phyloP scores from a whole-genome alignment of 139 green algal species.

The Nannochloris sp. region DNA sequence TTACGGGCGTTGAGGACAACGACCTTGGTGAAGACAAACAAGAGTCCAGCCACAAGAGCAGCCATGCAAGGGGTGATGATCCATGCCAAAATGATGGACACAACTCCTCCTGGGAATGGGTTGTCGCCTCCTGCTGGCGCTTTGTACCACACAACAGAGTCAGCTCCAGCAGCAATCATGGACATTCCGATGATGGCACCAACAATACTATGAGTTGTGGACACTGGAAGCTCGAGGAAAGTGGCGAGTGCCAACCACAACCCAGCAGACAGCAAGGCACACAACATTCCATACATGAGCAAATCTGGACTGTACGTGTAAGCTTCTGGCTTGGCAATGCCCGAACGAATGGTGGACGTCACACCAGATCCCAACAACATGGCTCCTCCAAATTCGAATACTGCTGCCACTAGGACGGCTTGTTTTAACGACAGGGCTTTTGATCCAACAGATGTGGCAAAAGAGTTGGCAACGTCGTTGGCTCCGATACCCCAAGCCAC shows the following conservation, averaged over 20 bases:
- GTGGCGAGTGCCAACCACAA: slow-evolving; percentile 45
- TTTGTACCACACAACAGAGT: slow-evolving; percentile 10
- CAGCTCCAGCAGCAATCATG: slow-evolving; percentile 11
- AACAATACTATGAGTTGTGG: slow-evolving; percentile 35
- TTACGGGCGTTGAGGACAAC: not conserved
- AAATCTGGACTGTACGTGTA: slow-evolving; percentile 35
- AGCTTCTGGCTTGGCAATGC: slow-evolving; percentile 27
- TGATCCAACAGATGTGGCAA: slow-evolving; percentile 11
- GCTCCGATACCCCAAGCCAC: slow-evolving; percentile 28
- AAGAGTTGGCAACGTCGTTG: slow-evolving; percentile 26
- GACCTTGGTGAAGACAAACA: slow-evolving; percentile 21
- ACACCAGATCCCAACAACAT: slow-evolving; percentile 36
- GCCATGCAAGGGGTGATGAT: slow-evolving; percentile 37
- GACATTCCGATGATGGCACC: slow-evolving; percentile 30
- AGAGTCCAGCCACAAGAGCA: slow-evolving; percentile 9
- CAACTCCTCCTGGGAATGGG: slow-evolving; percentile 33
- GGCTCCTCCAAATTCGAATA: slow-evolving; percentile 31
- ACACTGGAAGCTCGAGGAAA: slow-evolving; percentile 41
- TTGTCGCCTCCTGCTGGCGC: slow-evolving; percentile 8
- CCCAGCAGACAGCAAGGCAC: slow-evolving; percentile 35
- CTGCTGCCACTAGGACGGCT: slow-evolving; percentile 22
- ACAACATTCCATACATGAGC: slow-evolving; percentile 60
- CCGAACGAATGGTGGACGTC: slow-evolving; percentile 36
- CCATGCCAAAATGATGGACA: slow-evolving; percentile 44
- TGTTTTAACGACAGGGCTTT: slow-evolving; percentile 30